Evolutionary conservation across 2,329 filamentous ascomycete species (phyloP).

Genomic region (Parascedosporium putredinis): DNA sequence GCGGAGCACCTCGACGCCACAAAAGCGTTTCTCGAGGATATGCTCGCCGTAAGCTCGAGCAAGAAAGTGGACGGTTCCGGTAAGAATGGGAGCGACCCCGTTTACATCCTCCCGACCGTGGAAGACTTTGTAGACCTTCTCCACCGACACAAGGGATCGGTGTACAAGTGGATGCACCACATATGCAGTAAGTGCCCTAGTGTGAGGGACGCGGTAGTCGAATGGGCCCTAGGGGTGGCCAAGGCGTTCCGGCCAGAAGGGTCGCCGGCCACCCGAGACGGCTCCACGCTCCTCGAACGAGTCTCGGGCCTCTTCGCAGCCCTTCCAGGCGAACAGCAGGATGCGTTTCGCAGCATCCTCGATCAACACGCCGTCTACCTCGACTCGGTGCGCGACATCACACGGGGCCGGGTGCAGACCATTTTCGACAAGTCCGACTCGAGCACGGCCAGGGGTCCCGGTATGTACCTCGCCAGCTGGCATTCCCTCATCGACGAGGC

Average conservation of each 20-base stretch:
- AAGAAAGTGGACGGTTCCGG: constrained; percentile 20
- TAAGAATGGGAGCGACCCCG: neutral
- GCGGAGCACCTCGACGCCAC: constrained; percentile 56
- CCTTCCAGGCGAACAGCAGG: constrained; percentile 36
- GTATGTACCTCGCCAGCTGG: constrained; percentile 64
- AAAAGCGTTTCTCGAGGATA: constrained; percentile 59
- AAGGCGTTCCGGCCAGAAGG: constrained; percentile 38
- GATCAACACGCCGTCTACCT: constrained; percentile 54
- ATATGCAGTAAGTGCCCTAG: constrained; percentile 58
- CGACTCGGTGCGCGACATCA: constrained; percentile 25
- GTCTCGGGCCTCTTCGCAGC: constrained; percentile 31
- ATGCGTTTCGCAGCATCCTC: constrained; percentile 37
- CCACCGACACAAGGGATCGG: constrained; percentile 48
- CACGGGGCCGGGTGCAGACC: constrained; percentile 17
- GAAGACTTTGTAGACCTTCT: constrained; percentile 63
- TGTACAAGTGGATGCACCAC: constrained; percentile 63
- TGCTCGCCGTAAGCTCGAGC: constrained; percentile 50
- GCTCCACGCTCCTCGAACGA: constrained; percentile 20
- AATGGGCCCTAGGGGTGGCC: constrained; percentile 49
- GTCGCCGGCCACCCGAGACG: constrained; percentile 2
- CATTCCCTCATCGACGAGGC: constrained; percentile 62
- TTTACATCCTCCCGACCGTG: constrained; percentile 41
- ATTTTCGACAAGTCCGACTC: constrained; percentile 15
- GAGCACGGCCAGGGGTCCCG: constrained; percentile 42
- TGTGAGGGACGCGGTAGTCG: constrained; percentile 48